A percentile compares a stretch with the other conserved stretches of the same genome.
Evolutionary conservation across 1,284 basidiomycete species (phyloP).

Genomic region (Peniophora sp.): DNA sequence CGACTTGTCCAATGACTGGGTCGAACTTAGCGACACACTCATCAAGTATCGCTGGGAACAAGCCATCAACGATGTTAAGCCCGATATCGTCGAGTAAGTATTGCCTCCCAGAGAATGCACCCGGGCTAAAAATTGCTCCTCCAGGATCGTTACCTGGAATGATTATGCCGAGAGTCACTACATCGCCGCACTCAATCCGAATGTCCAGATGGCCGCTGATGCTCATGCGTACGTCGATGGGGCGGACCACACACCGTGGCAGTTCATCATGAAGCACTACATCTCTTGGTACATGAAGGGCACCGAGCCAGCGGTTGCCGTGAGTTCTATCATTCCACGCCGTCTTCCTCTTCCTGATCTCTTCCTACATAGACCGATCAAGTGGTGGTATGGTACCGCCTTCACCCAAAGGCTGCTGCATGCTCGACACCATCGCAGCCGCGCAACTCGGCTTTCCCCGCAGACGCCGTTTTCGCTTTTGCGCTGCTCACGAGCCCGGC

Average conservation of each 20-base stretch:
- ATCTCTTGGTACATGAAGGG: slow-evolving; percentile 25
- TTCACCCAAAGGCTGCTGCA: slow-evolving; percentile 19
- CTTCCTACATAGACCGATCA: slow-evolving; percentile 15
- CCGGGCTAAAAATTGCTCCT: too few relatives aligned
- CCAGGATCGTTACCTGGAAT: slow-evolving; percentile 10
- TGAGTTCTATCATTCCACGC: slow-evolving; percentile 8
- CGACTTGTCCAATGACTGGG: slow-evolving; percentile 21
- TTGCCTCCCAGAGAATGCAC: too few relatives aligned
- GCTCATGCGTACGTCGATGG: slow-evolving; percentile 9
- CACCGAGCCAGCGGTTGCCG: slow-evolving; percentile 17
- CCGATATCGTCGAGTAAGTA: slow-evolving; percentile 20
- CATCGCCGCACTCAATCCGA: slow-evolving; percentile 2
- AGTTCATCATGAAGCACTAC: slow-evolving; percentile 24
- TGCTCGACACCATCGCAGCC: slow-evolving; percentile 21
- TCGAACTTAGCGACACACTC: slow-evolving; percentile 26
- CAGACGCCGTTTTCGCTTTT: slow-evolving; percentile 25
- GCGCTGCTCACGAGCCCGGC: slow-evolving; percentile 21
- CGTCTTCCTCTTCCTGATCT: too few relatives aligned
- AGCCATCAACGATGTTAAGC: slow-evolving; percentile 23
- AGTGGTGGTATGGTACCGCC: slow-evolving; percentile 27
- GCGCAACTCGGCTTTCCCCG: slow-evolving; percentile 21
- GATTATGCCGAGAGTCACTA: slow-evolving; percentile 13
- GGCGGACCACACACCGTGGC: slow-evolving; percentile 16
- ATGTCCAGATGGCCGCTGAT: slow-evolving; percentile 6
- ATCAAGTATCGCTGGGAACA: slow-evolving; percentile 23